Base-by-base conservation (phyloP, 129 eudicot genomes). In the Erigeron canadensis region DNA sequence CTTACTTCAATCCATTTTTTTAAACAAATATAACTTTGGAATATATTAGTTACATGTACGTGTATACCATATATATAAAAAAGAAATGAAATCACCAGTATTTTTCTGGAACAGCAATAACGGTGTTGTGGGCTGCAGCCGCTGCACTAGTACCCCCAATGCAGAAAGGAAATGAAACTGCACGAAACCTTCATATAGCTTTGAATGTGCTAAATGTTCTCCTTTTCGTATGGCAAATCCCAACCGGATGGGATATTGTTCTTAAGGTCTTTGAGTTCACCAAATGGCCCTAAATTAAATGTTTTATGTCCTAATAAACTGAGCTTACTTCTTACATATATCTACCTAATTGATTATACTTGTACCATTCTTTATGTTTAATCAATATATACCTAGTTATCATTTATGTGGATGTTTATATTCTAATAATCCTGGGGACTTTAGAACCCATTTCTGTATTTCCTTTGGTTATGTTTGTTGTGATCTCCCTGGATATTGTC, bases 101-200 rank as follows among this genome's bases (percentile, higher is more conserved):
- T 43, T 13, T 45, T 21, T 60, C 2, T 68, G 59, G 56, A 81
- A 83, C 96, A 94, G 96, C 86, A 1, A 90, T 94, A 44, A 87
- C 97, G 6, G 87, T 82, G 64, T 81, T 94, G 44, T 89, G 98
- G 97, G 98, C 97, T 48, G 91, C 90, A 45, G 96, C 97, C 5
- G 98, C 97, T 4, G 88, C 98, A n/a, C 82, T 89, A 65, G 98
- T 94, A 63, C 99, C 97, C 38, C 75, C 94, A 37, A 94, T 94
- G 99, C 99, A 94, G 86, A 94, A 87, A 82, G 99, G 99, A 59
- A 84, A 60, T 44, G 97, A 94, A 51, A 86, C 94, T 1, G 97
- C 99, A 8, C 84, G 97, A 75, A 90, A 64, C 78, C 97, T 94
- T 78, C 99, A 94, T 83, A 90, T 90, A 51, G 86, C 89, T 2